Base-by-base conservation (phyloP, 345 rosid species). In the Lumnitzera racemosa region DNA sequence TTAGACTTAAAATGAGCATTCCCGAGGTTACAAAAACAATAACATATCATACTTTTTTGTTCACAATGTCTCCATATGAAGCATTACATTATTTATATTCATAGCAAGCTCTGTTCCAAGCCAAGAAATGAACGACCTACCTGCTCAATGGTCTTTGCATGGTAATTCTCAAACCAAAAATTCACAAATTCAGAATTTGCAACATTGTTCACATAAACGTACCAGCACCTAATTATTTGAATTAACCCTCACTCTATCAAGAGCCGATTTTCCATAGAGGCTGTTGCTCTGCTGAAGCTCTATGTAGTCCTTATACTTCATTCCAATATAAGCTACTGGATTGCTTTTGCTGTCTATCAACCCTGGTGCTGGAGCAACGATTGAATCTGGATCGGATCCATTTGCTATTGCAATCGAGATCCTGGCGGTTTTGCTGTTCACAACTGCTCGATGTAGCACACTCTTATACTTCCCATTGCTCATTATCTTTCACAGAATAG, bases 401-500 rank as follows among this genome's bases (percentile, higher is more conserved):
- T 36, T 41, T 13, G 52, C 15, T 13, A 51, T 12, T 9, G 57
- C 46, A 15, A 58, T 51, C 0, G n/a, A 65, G 11, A 58, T 25
- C 69, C 63, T 51, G 36, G 36, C 13, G 24, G 51, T 25, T 11
- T 41, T 14, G 31, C 13, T 46, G 24, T 67, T 55, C 60, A 67
- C 55, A 0, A 54, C 41, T 24, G 54, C 65, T 48, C 60, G 57
- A 15, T 65, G 58, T 5, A 58, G 5, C 2, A 58, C 46, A 14
- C 58, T 65, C 14, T 66, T 41, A 57, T 65, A 58, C 20, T 51
- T 58, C 25, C 63, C 69, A 16, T 52, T 58, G 56, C 52, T 58
- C 57, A 52, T 24, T 17, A 65, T 57, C 62, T 63, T 24, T 23
- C 58, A 56, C 41, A 56, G 24, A 16, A 56, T 16, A 14, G 17